Evolutionary conservation across 73 alveolate species (phyloP).

Genomic region (Uronychia setigera): DNA sequence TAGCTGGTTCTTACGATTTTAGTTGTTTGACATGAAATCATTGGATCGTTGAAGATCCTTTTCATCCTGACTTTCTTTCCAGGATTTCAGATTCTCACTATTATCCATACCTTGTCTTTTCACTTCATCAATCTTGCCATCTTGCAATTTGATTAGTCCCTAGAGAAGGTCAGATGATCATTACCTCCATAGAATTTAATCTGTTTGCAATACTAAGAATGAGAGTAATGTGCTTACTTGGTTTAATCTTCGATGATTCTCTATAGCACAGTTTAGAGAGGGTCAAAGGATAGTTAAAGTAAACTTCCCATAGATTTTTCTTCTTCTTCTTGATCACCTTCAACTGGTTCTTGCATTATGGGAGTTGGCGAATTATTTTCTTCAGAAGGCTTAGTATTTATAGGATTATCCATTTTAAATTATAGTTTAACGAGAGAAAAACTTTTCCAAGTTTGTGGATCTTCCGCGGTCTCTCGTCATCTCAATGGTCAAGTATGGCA

Average conservation of each 20-base stretch:
- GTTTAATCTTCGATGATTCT: neutral
- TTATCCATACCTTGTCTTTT: neutral
- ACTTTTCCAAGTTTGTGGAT: neutral
- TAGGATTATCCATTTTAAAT: neutral
- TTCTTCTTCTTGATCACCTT: neutral
- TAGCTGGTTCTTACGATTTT: too few relatives aligned
- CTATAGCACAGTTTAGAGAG: neutral
- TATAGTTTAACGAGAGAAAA: neutral
- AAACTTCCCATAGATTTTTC: neutral
- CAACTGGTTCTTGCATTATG: neutral
- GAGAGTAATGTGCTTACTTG: neutral
- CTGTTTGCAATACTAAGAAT: neutral
- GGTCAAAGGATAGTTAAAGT: neutral
- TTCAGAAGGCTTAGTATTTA: neutral
- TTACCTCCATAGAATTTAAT: neutral
- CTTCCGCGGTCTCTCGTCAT: neutral
- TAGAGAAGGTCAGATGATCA: too few relatives aligned
- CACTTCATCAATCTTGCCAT: neutral
- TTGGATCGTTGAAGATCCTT: too few relatives aligned
- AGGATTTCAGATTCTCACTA: neutral
- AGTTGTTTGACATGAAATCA: too few relatives aligned
- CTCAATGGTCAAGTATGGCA: neutral
- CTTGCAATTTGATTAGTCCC: neutral
- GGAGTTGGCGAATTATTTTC: too few relatives aligned
- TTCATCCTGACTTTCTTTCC: neutral